These are phyloP conservation scores for Trichothecium sympodiale DNA, from an alignment of 2,329 filamentous ascomycete genomes.

Conservation along the genomic window DNA sequence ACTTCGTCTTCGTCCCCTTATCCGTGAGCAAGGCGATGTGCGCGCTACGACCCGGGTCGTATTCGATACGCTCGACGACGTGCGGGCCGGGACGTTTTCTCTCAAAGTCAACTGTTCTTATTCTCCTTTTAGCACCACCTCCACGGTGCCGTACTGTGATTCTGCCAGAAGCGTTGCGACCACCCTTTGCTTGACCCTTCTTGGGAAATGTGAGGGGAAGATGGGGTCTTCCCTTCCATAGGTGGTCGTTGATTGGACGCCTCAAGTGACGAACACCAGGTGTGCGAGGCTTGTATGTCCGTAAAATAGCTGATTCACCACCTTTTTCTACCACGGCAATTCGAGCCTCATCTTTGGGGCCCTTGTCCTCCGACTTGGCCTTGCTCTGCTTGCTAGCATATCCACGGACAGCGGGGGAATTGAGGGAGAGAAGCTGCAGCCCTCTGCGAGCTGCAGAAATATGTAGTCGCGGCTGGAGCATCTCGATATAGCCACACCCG, in stretches of 20 bases:
- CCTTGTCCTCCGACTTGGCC: conserved; percentile 11
- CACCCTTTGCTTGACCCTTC: conserved; percentile 86
- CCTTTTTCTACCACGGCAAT: conserved; percentile 1
- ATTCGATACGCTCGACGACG: conserved; percentile 85
- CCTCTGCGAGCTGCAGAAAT: conserved; percentile 16
- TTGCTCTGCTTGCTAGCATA: conserved; percentile 17
- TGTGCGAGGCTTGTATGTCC: conserved; percentile 87
- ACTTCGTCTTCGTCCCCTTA: conserved; percentile 61
- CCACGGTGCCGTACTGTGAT: conserved; percentile 87
- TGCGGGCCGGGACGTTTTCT: conserved; percentile 72
- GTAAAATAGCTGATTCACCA: conserved; percentile 40
- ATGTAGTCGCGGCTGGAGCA: conserved; percentile 20
- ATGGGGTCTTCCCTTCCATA: conserved; percentile 87
- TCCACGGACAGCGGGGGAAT: conserved; percentile 14
- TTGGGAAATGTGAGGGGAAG: conserved; percentile 80
- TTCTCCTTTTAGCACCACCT: conserved; percentile 83
- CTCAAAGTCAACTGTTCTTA: conserved; percentile 83
- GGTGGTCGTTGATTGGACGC: conserved; percentile 87
- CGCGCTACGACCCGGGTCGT: conserved; percentile 85
- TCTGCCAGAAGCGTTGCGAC: conserved; percentile 75
- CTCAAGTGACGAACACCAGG: conserved; percentile 86
- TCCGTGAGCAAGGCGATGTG: conserved; percentile 83
- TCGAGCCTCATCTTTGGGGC: conserved; percentile 4
- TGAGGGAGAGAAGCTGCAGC: conserved; percentile 16
- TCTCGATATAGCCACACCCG: conserved; percentile 6